Conservation (phyloP, 768 basidiomycete species). For the Lentinula guzmanii region DNA sequence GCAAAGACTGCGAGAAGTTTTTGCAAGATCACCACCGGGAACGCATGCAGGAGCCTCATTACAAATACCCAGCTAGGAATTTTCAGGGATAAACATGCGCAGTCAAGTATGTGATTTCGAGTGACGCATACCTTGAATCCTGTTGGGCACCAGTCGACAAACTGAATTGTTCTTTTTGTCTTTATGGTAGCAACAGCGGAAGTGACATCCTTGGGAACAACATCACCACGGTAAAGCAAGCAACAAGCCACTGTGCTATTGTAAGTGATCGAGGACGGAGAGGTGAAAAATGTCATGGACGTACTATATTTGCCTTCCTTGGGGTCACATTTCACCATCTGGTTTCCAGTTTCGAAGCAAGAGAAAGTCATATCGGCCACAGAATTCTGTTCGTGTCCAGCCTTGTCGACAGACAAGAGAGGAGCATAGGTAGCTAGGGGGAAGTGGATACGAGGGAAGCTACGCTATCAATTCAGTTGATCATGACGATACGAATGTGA, state of each 20-base stretch:
- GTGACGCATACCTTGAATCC: slow-evolving; percentile 70
- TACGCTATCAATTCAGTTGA: slow-evolving; percentile 20
- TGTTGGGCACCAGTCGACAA: slow-evolving; percentile 98
- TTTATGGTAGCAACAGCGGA: slow-evolving; percentile 91
- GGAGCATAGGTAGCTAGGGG: slow-evolving; percentile 95
- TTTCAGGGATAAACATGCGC: background rate
- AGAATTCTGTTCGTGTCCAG: slow-evolving; percentile 93
- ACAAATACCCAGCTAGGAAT: slow-evolving; percentile 82
- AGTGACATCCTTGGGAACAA: slow-evolving; percentile 94
- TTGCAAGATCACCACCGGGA: slow-evolving; percentile 93
- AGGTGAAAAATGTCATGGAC: slow-evolving; percentile 19
- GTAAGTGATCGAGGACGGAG: slow-evolving; percentile 7
- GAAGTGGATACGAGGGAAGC: slow-evolving; percentile 98
- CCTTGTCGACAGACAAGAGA: slow-evolving; percentile 92
- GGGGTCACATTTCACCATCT: slow-evolving; percentile 96
- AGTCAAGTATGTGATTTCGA: background rate
- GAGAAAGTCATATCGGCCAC: slow-evolving; percentile 98
- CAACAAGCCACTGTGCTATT: slow-evolving; percentile 74
- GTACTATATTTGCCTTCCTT: slow-evolving; percentile 97
- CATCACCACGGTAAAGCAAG: slow-evolving; percentile 91
- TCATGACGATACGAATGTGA: background rate
- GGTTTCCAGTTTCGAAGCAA: slow-evolving; percentile 95
- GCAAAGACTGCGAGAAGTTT: slow-evolving; percentile 90
- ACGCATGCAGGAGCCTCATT: slow-evolving; percentile 91
- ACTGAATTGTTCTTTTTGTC: slow-evolving; percentile 97